Evolutionary conservation across 2,329 filamentous ascomycete genomes (phyloP).

Genomic region (Helotiales sp.): DNA sequence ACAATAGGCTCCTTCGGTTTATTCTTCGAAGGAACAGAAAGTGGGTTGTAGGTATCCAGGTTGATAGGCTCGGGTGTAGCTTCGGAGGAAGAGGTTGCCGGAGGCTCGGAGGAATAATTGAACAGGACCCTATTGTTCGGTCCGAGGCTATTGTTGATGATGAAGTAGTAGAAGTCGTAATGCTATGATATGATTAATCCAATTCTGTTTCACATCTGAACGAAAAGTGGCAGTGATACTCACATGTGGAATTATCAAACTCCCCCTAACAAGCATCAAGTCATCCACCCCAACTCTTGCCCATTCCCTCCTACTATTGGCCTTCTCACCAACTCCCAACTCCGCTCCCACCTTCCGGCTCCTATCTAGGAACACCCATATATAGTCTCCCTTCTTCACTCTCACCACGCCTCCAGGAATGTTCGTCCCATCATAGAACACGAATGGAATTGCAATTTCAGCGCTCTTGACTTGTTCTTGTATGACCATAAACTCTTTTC

Average conservation of each 20-base stretch:
- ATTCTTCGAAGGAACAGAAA: constrained; percentile 38
- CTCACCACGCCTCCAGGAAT: constrained; percentile 80
- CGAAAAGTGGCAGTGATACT: constrained; percentile 41
- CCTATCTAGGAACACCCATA: constrained; percentile 92
- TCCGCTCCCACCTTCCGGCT: constrained; percentile 89
- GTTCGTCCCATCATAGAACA: constrained; percentile 95
- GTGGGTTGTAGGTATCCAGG: constrained; percentile 38
- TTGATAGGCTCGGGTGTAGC: constrained; percentile 17
- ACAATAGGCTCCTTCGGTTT: constrained; percentile 38
- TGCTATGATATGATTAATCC: constrained; percentile 57
- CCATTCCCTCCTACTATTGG: constrained; percentile 73
- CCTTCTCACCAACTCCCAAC: constrained; percentile 67
- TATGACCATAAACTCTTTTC: constrained; percentile 77
- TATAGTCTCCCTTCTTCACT: constrained; percentile 88
- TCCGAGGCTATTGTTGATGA: constrained; percentile 80
- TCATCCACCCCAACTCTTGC: constrained; percentile 93
- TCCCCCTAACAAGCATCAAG: constrained; percentile 86
- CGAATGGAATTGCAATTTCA: constrained; percentile 89
- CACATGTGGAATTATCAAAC: constrained; percentile 92
- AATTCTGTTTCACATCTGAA: constrained; percentile 19
- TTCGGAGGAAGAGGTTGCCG: constrained; percentile 23
- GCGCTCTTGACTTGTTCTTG: constrained; percentile 87
- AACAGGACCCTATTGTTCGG: constrained; percentile 76
- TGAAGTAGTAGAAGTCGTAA: constrained; percentile 96
- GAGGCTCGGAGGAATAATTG: constrained; percentile 62